phyloP scores from a whole-genome alignment of 192 early-diverging fungal species.

The Coemansia sp. region DNA sequence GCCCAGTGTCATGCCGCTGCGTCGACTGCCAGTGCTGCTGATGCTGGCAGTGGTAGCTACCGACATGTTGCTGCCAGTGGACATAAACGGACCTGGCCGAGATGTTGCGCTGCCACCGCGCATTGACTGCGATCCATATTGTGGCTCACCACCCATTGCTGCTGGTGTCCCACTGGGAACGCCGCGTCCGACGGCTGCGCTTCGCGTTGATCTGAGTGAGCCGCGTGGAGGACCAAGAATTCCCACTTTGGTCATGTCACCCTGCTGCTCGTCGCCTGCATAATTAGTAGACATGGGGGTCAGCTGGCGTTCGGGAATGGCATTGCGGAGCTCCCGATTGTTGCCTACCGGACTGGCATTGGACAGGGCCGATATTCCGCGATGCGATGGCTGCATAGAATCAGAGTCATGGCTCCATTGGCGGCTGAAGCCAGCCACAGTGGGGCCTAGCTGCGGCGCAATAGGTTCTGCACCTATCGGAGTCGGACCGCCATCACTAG shows the following conservation, averaged over 20 bases:
- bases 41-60: conserved; percentile 13
- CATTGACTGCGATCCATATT: conserved; percentile 15
- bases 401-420: conserved; percentile 39
- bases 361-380: conserved; percentile 9
- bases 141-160: conserved; percentile 9
- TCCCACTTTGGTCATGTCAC: not conserved
- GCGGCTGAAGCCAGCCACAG: conserved; percentile 15
- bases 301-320: not conserved
- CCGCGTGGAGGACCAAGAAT: conserved; percentile 28
- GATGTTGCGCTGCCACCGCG: conserved; percentile 26
- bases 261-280: conserved; percentile 5
- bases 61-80: conserved; percentile 30
- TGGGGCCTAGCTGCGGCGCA: not conserved
- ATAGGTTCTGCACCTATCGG: not conserved
- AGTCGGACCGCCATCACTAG: conserved; percentile 23
- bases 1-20: conserved; percentile 18
- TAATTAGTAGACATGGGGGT: not conserved
- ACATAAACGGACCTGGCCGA: conserved; percentile 24
- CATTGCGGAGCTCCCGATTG: not conserved
- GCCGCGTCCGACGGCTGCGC: conserved; percentile 26
- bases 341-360: conserved; percentile 13
- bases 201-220: conserved; percentile 44
- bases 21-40: conserved; percentile 14
- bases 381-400: conserved; percentile 7
- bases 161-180: not conserved